Evolutionary conservation across 257 asterid genomes (phyloP), one percentile per base, ranked within the genome.

Genomic region (Solanum ossicruentum): DNA sequence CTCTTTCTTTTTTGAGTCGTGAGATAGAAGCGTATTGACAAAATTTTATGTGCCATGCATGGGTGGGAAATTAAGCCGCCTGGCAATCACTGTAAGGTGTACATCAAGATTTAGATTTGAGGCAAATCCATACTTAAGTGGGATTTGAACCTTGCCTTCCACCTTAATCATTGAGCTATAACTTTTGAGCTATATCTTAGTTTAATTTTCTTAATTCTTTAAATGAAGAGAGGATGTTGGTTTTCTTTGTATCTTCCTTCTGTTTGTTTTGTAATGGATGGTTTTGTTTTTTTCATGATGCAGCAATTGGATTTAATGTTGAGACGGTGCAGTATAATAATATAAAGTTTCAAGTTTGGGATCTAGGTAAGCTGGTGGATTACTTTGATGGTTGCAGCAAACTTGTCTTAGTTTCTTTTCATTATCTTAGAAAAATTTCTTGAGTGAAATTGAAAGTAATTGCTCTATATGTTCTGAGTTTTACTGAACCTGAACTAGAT

Each of bases 281-380:
- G 10, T 52, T 77, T 51, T 77, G 41, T 52, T 89, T 43, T 83
- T 52, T 49, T 66, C 81, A 85, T 87, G 86, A 78, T 89, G 89
- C 95, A 93, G 98, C 98, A 10, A 96, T 96, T 88, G 99, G 98
- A 85, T 96, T 94, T 89, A 93, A 96, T 88, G 99, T 96, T 88
- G 99, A 96, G 84, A 96, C 98, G 0, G 94, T 96, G 92, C 98
- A 93, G 91, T 91, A 96, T 85, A 96, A 94, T 87, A 93, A 93
- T 86, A 91, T 94, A 49, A 93, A 94, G 90, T 92, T 94, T 88
- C 98, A 94, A 92, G 97, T 94, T 63, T 94, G 98, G 98, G 99
- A 96, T 92, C 95, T 96, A 71, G 99, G 98, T 93, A 91, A 9
- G 90, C 75, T 60, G 52, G 13, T 45, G 13, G 10, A 54, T 65